A percentile compares a stretch with the other conserved stretches of the same genome.
Evolutionary conservation across 805 yeast genomes (phyloP).

Genomic region (Debaryomyces hansenii): DNA sequence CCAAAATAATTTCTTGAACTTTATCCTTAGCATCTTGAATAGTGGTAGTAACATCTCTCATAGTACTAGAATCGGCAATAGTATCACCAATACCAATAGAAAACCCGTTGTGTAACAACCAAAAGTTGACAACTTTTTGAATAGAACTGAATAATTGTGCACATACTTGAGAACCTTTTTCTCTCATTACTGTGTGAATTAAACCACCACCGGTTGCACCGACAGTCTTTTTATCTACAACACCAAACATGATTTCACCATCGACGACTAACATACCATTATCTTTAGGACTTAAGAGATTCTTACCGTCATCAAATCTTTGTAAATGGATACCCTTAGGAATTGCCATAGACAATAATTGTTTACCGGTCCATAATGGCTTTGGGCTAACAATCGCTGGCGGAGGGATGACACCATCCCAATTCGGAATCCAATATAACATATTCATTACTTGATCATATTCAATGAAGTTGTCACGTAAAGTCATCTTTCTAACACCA

Average conservation of each 20-base stretch:
- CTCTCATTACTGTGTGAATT: slow-evolving; percentile 96
- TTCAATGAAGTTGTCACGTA: slow-evolving; percentile 84
- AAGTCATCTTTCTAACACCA: slow-evolving; percentile 94
- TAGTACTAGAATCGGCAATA: slow-evolving; percentile 95
- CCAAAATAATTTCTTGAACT: slow-evolving; percentile 90
- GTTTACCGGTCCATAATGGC: slow-evolving; percentile 98
- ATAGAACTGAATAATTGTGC: slow-evolving; percentile 88
- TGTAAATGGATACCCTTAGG: slow-evolving; percentile 95
- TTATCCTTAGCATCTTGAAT: slow-evolving; percentile 90
- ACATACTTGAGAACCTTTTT: slow-evolving; percentile 90
- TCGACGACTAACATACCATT: slow-evolving; percentile 93
- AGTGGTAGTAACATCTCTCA: slow-evolving; percentile 90
- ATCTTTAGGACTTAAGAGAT: slow-evolving; percentile 82
- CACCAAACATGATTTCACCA: slow-evolving; percentile 97
- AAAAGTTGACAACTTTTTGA: slow-evolving; percentile 93
- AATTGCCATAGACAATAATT: slow-evolving; percentile 84
- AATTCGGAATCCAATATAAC: slow-evolving; percentile 95
- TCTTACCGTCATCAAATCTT: slow-evolving; percentile 87
- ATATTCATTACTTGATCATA: slow-evolving; percentile 95
- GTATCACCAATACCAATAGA: slow-evolving; percentile 99
- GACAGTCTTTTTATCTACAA: slow-evolving; percentile 95
- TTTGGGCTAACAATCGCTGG: slow-evolving; percentile 94
- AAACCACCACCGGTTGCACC: slow-evolving; percentile 99
- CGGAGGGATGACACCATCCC: slow-evolving; percentile 98
- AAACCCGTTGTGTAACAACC: slow-evolving; percentile 96